phyloP scores from a whole-genome alignment of 73 alveolate genomes.

The Uronychia setigera region DNA sequence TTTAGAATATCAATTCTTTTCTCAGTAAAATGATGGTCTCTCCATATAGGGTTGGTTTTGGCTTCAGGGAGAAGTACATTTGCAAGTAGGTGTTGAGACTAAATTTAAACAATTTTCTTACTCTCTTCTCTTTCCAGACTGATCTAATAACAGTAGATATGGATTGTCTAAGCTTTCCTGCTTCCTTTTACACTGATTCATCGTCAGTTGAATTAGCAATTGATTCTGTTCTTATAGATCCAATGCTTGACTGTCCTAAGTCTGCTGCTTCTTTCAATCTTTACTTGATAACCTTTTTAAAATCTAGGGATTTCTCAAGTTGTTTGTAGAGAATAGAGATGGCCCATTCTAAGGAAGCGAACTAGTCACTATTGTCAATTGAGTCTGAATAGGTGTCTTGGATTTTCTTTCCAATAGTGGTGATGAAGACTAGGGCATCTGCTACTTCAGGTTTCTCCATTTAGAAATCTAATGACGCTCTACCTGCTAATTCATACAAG shows the following conservation, averaged over 20 bases:
- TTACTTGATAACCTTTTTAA: not conserved
- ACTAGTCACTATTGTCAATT: not conserved
- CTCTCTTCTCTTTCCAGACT: constrained; percentile 9
- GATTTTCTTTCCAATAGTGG: not conserved
- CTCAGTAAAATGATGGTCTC: not conserved
- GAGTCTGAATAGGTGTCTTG: not conserved
- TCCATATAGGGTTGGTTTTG: not conserved
- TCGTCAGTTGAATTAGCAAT: too few relatives aligned
- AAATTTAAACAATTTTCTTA: not conserved
- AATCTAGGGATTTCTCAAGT: constrained; percentile 7
- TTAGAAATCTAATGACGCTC: not conserved
- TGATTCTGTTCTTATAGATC: not conserved
- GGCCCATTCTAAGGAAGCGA: not conserved
- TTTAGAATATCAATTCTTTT: not conserved
- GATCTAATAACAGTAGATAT: not conserved
- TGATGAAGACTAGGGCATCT: constrained; percentile 8
- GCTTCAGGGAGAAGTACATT: not conserved
- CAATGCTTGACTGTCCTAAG: not conserved
- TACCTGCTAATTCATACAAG: constrained; percentile 4
- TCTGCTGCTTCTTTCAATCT: not conserved
- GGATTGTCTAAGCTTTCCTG: not conserved
- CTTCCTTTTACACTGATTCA: not conserved
- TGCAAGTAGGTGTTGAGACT: not conserved
- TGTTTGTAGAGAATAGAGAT: constrained; percentile 8
- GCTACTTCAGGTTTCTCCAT: constrained; percentile 8